These are phyloP conservation scores for Fusarium siculi DNA, from an alignment of 2,329 filamentous ascomycete species.

Conservation along the genomic window DNA sequence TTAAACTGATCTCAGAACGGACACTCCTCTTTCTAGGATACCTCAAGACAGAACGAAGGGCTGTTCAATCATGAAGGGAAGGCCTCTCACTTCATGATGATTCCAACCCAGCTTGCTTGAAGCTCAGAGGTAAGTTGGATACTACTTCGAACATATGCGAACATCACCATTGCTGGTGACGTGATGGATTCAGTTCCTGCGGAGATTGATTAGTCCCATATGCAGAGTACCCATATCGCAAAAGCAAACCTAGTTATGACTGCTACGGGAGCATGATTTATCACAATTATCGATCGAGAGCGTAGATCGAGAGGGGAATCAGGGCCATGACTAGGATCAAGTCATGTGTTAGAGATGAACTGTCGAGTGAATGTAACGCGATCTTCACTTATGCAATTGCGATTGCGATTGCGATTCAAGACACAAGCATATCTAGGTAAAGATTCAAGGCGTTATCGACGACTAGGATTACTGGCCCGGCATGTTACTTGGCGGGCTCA, in stretches of 20 bases:
- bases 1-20: not conserved
- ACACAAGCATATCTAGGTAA: not conserved
- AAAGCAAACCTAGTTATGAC: not conserved
- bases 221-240: not conserved
- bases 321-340: constrained; percentile 12
- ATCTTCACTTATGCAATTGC: constrained; percentile 9
- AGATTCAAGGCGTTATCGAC: constrained; percentile 5
- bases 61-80: not conserved
- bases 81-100: not conserved
- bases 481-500: not conserved
- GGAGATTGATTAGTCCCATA: not conserved
- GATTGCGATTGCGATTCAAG: constrained; percentile 11
- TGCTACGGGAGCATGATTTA: not conserved
- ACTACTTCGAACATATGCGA: not conserved
- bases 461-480: not conserved
- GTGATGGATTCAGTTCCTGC: not conserved
- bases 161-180: not conserved
- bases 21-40: not conserved
- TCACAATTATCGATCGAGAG: not conserved
- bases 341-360: constrained; percentile 24
- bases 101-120: not conserved
- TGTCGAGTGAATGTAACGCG: constrained; percentile 26
- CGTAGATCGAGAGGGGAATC: constrained; percentile 5
- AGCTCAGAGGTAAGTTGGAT: not conserved
- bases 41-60: not conserved